These are phyloP conservation scores for Starmerella stellata DNA, from an alignment of 805 yeast genomes.

Conservation along the genomic window DNA sequence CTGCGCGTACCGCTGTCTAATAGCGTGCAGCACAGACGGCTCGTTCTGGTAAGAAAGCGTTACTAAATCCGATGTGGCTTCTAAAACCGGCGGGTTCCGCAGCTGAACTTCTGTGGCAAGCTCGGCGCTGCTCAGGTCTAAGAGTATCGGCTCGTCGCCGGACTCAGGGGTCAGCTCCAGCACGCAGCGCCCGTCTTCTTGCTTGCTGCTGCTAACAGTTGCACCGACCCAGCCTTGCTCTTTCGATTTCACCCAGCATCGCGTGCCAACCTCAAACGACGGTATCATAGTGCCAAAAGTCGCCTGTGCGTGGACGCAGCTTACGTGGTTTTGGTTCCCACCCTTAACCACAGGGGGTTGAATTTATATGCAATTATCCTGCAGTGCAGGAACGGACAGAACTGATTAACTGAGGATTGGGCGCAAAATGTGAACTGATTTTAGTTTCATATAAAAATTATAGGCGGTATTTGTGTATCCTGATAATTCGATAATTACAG, in stretches of 20 bases:
- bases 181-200: conserved; percentile 29
- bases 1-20: conserved; percentile 72
- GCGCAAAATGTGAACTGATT: too few species aligned
- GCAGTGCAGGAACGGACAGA: too few species aligned
- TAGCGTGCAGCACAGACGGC: conserved; percentile 91
- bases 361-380: too few species aligned
- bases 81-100: conserved; percentile 73
- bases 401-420: too few species aligned
- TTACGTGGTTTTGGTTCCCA: too few species aligned
- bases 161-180: conserved; percentile 37
- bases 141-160: too few species aligned
- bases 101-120: conserved; percentile 42
- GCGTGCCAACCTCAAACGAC: conserved; percentile 19
- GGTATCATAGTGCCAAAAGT: too few species aligned
- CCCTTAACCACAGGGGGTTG: too few species aligned
- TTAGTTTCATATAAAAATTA: too few species aligned
- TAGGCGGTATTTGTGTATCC: too few species aligned
- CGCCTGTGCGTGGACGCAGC: too few species aligned
- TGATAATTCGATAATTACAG: too few species aligned
- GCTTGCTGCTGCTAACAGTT: conserved; percentile 29
- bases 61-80: conserved; percentile 87
- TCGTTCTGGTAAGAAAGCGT: conserved; percentile 82
- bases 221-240: conserved; percentile 61
- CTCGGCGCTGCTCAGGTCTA: conserved; percentile 6
- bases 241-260: conserved; percentile 67